Evolutionary conservation across 257 asterid genomes (phyloP).

Genomic region (Penstemon eatonii): DNA sequence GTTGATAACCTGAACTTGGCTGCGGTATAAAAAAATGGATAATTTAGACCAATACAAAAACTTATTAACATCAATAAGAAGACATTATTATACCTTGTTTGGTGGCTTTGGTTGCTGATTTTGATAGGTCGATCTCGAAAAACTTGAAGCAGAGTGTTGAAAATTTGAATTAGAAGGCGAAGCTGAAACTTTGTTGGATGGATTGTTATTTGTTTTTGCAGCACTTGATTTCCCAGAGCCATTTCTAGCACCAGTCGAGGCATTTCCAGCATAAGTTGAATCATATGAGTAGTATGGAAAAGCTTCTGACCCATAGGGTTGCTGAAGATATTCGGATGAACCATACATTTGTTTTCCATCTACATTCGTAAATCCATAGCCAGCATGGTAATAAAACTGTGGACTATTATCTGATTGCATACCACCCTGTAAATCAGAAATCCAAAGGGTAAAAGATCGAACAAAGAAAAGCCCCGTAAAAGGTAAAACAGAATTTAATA

Average conservation of each 20-base stretch:
- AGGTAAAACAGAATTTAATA: too few species aligned
- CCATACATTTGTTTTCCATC: constrained; percentile 34
- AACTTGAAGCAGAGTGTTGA: constrained; percentile 40
- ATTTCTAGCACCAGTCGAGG: constrained; percentile 39
- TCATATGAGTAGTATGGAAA: constrained; percentile 53
- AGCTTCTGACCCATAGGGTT: constrained; percentile 58
- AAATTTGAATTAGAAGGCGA: constrained; percentile 42
- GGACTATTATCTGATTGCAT: constrained; percentile 50
- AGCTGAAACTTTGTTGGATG: constrained; percentile 34
- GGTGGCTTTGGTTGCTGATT: constrained; percentile 49
- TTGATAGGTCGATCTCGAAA: constrained; percentile 45
- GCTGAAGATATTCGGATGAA: constrained; percentile 47
- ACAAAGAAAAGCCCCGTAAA: not conserved
- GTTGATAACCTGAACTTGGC: constrained; percentile 56
- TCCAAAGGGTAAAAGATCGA: constrained; percentile 1
- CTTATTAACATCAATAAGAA: not conserved
- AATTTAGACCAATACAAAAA: not conserved
- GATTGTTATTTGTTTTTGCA: constrained; percentile 34
- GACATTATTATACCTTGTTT: constrained; percentile 47
- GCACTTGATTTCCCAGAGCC: constrained; percentile 45
- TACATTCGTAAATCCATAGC: constrained; percentile 50
- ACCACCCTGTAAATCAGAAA: constrained; percentile 34
- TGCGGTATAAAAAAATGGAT: constrained; percentile 28
- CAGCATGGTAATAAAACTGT: constrained; percentile 54
- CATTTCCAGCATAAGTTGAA: constrained; percentile 38